Base-by-base conservation (phyloP, 1,284 basidiomycete species). In the Ustilago xerochloae region DNA sequence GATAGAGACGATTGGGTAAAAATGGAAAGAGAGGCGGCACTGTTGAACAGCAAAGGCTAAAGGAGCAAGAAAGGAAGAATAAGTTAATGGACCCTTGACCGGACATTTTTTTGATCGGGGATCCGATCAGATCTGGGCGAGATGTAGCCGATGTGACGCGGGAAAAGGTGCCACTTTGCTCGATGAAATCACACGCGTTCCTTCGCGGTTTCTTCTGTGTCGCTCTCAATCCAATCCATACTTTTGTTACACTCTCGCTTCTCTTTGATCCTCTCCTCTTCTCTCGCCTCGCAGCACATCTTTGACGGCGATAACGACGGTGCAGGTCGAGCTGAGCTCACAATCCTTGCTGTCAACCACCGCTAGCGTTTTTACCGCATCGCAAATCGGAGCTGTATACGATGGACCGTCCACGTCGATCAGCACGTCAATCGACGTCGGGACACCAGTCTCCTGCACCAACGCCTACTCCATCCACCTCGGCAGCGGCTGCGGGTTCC, bases 391-490 rank as follows among this genome's bases (percentile, higher is more conserved):
- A n/a, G n/a, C n/a, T n/a, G n/a, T n/a, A n/a, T n/a, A n/a, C n/a
- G 20, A 73, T 73, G 70, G 71, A 74, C 39, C 71, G 71, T 53
- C 71, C 71, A 48, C 65, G 65, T 56, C 53, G 71, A 38, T 74
- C 66, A 1, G 35, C 65, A 24, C 71, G 71, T 36, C 66, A 68
- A 35, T 67, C 70, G 38, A 64, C 58, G n/a, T 68, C 65, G 4
- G 57, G 53, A 4, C 59, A 63, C 32, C 56, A 54, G 22, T 73
- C 70, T 18, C 70, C 65, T 13, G 70, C 61, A 2, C 70, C 53
- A 0, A 39, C 54, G 30, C 33, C 60, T 0, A 46, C 51, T 3
- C 49, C 63, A 13, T 59, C 52, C 45, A 36, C 52, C 1, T 49
- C 63, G 5, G 39, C 59, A 22, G 45, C 43, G 15, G 47, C 48